Conservation (phyloP, 2,329 filamentous ascomycete genomes). For the Apiospora aurea region DNA sequence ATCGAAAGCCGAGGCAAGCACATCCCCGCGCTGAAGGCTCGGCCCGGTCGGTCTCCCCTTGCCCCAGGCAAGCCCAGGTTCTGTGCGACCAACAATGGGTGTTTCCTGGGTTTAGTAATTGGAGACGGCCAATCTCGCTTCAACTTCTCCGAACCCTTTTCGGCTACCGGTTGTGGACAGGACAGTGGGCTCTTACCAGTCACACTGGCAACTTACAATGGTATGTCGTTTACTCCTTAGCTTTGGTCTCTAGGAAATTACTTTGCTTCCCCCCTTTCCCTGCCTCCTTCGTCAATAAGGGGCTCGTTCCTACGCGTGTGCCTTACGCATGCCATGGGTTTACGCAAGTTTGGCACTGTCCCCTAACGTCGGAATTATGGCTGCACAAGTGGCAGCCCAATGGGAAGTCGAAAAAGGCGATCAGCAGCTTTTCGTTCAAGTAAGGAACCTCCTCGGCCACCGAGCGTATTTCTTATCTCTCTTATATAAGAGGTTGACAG, state of each 20-base stretch:
- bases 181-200: neutral
- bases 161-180: neutral
- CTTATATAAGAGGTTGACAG: no score
- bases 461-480: no score
- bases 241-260: neutral
- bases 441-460: no score
- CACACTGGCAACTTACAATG: neutral
- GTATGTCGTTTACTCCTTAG: neutral
- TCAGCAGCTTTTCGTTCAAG: no score
- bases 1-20: neutral
- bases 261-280: neutral
- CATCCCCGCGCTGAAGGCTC: neutral
- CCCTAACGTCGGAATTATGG: no score
- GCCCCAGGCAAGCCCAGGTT: neutral
- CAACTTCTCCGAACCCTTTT: neutral
- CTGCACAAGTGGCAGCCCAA: no score
- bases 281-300: neutral
- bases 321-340: neutral
- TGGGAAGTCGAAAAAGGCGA: no score
- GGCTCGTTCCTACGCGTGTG: neutral
- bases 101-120: neutral
- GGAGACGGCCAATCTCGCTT: neutral
- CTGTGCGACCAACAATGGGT: neutral
- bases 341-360: neutral
- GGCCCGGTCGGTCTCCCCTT: constrained; percentile 3